Evolutionary conservation across 805 yeast species (phyloP).

Genomic region (Pichia nakasei): DNA sequence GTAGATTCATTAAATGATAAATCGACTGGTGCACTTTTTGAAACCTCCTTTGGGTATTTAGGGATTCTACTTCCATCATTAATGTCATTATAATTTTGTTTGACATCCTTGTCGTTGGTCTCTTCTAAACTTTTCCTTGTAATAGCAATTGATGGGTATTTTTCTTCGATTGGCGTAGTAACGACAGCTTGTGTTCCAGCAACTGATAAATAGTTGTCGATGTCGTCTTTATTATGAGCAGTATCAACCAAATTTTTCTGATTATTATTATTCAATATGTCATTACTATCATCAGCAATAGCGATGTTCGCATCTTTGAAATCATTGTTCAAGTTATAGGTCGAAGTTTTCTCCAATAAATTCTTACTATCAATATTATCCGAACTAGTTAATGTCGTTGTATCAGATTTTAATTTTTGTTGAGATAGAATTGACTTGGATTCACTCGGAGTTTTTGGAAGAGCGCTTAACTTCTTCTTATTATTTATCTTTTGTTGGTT

Average conservation of each 20-base stretch:
- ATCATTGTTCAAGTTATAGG: neutral
- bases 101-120: neutral
- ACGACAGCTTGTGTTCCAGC: neutral
- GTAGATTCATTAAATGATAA: neutral
- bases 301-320: too few relatives aligned
- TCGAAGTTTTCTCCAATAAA: neutral
- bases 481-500: constrained; percentile 4
- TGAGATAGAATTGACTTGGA: neutral
- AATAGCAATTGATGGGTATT: constrained; percentile 21
- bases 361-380: neutral
- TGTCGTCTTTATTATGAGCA: neutral
- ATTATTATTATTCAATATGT: neutral
- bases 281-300: neutral
- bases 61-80: constrained; percentile 3
- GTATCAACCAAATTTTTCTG: neutral
- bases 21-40: neutral
- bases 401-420: neutral
- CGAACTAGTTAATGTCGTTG: neutral
- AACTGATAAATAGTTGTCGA: neutral
- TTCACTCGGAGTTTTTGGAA: neutral
- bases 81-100: neutral
- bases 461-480: neutral
- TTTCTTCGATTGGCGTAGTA: neutral
- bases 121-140: constrained; percentile 9
- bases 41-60: neutral